Percentiles rank a stretch among this genome's conserved stretches.
Evolutionary conservation across 31 red algal species (phyloP).

Genomic region (Odonthalia washingtoniensis): DNA sequence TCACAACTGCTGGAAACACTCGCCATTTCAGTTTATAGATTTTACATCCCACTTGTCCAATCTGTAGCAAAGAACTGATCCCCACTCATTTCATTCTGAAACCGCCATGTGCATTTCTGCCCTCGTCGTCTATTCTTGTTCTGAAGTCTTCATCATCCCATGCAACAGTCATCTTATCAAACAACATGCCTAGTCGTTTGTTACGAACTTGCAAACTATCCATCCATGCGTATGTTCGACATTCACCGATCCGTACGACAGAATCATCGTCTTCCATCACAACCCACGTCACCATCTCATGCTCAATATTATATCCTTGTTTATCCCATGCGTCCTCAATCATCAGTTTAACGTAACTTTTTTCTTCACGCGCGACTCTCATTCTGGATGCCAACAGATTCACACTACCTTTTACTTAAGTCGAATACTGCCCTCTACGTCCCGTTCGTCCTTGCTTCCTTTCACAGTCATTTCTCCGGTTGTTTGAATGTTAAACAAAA

Average conservation of each 20-base stretch:
- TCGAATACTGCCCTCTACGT: constrained; percentile 41
- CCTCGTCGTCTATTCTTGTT: constrained; percentile 9
- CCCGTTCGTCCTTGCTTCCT: constrained; percentile 8
- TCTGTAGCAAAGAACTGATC: background rate
- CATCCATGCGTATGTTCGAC: constrained; percentile 27
- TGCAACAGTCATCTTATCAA: background rate
- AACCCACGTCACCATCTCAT: constrained; percentile 10
- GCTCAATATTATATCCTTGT: background rate
- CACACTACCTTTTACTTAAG: constrained; percentile 38
- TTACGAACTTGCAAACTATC: constrained; percentile 45
- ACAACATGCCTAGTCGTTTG: constrained; percentile 33
- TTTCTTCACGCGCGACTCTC: constrained; percentile 33
- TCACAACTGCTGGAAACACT: constrained; percentile 33
- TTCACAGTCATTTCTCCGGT: constrained; percentile 40
- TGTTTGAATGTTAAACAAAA: constrained; percentile 54
- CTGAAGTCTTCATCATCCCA: constrained; percentile 15
- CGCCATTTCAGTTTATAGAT: background rate
- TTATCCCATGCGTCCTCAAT: background rate
- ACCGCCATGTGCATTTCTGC: too few species aligned
- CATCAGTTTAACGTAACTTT: constrained; percentile 47
- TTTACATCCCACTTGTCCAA: constrained; percentile 31
- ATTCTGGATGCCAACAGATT: constrained; percentile 58
- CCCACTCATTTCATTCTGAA: background rate
- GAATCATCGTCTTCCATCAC: constrained; percentile 52
- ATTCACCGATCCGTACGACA: constrained; percentile 47